phyloP scores from a whole-genome alignment of 495 filamentous ascomycete species.

The Tuber microsphaerosporum region DNA sequence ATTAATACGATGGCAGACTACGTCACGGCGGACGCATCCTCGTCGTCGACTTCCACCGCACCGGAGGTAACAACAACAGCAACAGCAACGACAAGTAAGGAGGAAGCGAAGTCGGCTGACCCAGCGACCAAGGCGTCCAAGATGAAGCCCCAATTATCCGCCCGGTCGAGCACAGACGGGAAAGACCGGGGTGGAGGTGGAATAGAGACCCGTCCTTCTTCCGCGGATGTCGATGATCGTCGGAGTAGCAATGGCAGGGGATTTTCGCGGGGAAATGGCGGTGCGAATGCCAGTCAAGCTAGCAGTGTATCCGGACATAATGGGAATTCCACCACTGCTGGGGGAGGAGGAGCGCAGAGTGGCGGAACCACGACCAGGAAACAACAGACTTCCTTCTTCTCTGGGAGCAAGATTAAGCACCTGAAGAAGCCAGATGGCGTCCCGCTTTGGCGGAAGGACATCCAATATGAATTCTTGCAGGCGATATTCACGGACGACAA shows the following conservation, averaged over 20 bases:
- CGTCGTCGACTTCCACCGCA: conserved; percentile 18
- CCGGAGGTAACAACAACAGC: neutral
- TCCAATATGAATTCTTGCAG: conserved; percentile 90
- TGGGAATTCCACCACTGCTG: conserved; percentile 12
- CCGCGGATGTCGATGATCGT: conserved; percentile 29
- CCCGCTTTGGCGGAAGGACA: conserved; percentile 93
- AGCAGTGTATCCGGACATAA: conserved; percentile 36
- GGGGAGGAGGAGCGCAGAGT: conserved; percentile 19
- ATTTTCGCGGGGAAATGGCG: conserved; percentile 24
- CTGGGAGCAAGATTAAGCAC: conserved; percentile 67
- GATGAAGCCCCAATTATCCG: conserved; percentile 22
- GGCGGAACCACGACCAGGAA: conserved; percentile 30
- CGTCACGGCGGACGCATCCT: conserved; percentile 32
- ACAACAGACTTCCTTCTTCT: conserved; percentile 36
- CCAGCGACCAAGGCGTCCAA: conserved; percentile 14
- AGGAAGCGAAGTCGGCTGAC: conserved; percentile 18
- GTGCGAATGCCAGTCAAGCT: conserved; percentile 33
- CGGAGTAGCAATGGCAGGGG: conserved; percentile 33
- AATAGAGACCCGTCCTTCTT: conserved; percentile 31
- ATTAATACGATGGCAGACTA: conserved; percentile 24
- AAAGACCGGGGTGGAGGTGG: conserved; percentile 29
- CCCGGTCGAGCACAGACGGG: conserved; percentile 18
- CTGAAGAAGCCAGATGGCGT: conserved; percentile 97
- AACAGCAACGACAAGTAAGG: neutral
- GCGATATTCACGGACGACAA: conserved; percentile 81